Evolutionary conservation across 371 early-diverging fungal species (phyloP), one percentile per base, ranked within the genome.

Genomic region (Rhizopus arrhizus): DNA sequence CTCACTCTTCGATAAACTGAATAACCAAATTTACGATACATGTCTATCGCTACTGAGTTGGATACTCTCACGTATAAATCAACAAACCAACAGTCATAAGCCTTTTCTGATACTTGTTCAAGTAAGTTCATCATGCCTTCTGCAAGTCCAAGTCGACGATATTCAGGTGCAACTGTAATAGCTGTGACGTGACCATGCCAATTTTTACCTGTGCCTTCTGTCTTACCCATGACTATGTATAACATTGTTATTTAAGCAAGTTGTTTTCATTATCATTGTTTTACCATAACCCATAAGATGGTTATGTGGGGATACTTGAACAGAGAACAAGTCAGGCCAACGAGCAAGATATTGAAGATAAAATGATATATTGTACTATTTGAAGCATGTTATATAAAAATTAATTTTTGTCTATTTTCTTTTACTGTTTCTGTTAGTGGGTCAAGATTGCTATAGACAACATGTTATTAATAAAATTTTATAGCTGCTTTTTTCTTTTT

Each of bases 171-270:
- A 0, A 99, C 96, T 2, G 97, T 98, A 35, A 99, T 83, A 5
- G 99, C 99, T 5, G 99, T 97, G 46, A 99, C 96, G 73, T 99
- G 99, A 1, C 97, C 96, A 68, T 99, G 99, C 97, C 97, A 99
- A 34, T 91, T 87, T 56, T 85, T 86, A 31, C 86, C 90, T 2
- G 75, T 80, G 47, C 98, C 99, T 73, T 98, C 99, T 8, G 94
- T 92, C 66, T 98, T 98, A 16, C 97, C 97, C 94, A 98, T 94
- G 40, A 96, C 93, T 88, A 68, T 60, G 28, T 36, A n/a, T 9
- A 36, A 13, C 40, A 7, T 47, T 13, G n/a, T 34, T 22, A 13
- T 3, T 15, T n/a, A 41, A 10, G 4, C n/a, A 5, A 15, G 34
- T 47, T n/a, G 1, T 13, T 29, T 12, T 13, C 22, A 28, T 7